Conservation (phyloP, 371 early-diverging fungal species). For the Circinella umbellata region DNA sequence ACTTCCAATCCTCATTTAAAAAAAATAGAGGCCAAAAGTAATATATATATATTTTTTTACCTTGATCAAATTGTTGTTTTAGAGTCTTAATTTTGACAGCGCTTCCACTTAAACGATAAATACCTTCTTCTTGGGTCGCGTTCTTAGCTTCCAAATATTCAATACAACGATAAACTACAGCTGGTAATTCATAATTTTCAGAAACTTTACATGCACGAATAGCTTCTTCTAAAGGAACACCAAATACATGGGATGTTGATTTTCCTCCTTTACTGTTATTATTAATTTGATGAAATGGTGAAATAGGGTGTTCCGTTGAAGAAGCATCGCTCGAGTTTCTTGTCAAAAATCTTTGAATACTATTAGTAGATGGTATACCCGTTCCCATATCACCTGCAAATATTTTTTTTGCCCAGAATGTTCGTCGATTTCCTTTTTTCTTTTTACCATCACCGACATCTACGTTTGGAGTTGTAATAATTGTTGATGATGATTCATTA, state of each 20-base stretch:
- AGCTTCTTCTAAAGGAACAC: constrained; percentile 39
- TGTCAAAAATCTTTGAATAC: constrained; percentile 31
- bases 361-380: constrained; percentile 18
- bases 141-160: constrained; percentile 81
- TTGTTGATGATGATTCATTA: not conserved
- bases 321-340: constrained; percentile 24
- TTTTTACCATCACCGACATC: constrained; percentile 22
- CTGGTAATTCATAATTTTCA: constrained; percentile 58
- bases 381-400: constrained; percentile 16
- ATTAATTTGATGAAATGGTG: not conserved
- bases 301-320: not conserved
- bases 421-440: constrained; percentile 35
- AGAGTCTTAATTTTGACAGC: constrained; percentile 61
- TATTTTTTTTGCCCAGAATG: constrained; percentile 43
- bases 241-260: constrained; percentile 43
- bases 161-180: constrained; percentile 83
- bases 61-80: constrained; percentile 66
- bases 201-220: constrained; percentile 28
- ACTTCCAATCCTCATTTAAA: not conserved
- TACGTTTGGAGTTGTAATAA: not conserved
- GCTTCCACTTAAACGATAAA: constrained; percentile 82
- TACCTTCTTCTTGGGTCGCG: constrained; percentile 80
- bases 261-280: constrained; percentile 21
- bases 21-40: not conserved
- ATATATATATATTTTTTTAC: constrained; percentile 6